Evolutionary conservation across 225 moss, liverwort and hornwort genomes (phyloP), one percentile per base, ranked within the genome.

Genomic region (Neckera pumila): DNA sequence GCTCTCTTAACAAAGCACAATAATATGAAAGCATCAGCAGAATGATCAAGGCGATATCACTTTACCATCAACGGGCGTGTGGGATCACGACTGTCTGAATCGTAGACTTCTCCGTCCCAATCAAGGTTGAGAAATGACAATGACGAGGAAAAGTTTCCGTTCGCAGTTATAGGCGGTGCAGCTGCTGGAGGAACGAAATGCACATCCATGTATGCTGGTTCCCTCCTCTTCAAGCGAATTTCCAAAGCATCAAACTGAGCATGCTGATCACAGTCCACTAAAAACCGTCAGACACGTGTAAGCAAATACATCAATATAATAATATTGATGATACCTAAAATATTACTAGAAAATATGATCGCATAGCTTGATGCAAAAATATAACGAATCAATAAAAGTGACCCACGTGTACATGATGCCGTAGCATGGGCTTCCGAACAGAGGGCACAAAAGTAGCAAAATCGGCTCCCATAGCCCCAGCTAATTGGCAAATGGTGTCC

Each of bases 401-500:
- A 90, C 91, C 49, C 61, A 93, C 93, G 31, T 96, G 94, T 51
- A 99, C 89, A 71, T 93, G 95, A 85, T 99, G 93, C 72, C 93
- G 92, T 83, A 89, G 91, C 81, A 99, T 94, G 45, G 97, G 94
- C 89, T 99, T 99, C 74, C 96, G 95, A 76, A 97, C 97, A 88
- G 97, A 96, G 69, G 98, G 94, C 86, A 99, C 82, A 86, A 97
- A 99, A 84, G 92, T 92, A 76, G 91, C 89, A 80, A 99, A 99
- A 92, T 99, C 97, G 82, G 93, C 90, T 89, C 98, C 97, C 90
- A 96, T 92, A 56, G 98, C 96, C 90, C 95, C 90, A 82, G 98
- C 97, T 57, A 99, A 87, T 31, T 97, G 96, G 92, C 98, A 99
- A 79, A 99, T 97, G 31, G 99, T 96, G 92, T 97, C 99, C 57